phyloP scores from a whole-genome alignment of 1,284 basidiomycete species.

The Ceratobasidium theobromae region DNA sequence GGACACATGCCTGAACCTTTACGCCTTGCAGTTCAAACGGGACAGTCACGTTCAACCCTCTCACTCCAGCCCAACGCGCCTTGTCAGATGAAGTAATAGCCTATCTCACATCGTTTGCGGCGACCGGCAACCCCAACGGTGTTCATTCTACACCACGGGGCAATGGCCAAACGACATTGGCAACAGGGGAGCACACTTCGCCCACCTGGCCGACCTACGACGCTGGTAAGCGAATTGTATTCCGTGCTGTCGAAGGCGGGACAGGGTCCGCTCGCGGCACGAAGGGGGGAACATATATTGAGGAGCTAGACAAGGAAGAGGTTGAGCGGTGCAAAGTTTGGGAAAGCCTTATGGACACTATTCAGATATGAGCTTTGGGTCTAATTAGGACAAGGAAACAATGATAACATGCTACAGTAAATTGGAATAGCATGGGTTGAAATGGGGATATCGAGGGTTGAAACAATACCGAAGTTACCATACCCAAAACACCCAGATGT shows the following conservation, averaged over 20 bases:
- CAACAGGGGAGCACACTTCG: neutral
- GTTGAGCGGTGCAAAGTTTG: neutral
- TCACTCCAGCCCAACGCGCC: conserved; percentile 18
- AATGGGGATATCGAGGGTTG: no score
- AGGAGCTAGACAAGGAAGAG: neutral
- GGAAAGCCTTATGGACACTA: neutral
- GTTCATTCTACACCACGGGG: neutral
- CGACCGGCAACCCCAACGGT: conserved; percentile 14
- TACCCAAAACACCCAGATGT: no score
- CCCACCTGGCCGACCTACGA: neutral
- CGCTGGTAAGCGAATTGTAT: neutral
- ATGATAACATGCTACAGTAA: no score
- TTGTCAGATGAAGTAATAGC: conserved; percentile 16
- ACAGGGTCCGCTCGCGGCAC: neutral
- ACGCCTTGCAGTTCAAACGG: conserved; percentile 23
- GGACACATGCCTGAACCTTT: neutral
- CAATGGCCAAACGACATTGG: no score
- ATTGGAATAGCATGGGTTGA: no score
- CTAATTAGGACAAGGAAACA: no score
- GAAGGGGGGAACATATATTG: neutral
- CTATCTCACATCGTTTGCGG: conserved; percentile 5
- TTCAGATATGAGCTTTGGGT: neutral
- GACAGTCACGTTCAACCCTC: conserved; percentile 8
- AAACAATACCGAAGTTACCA: no score
- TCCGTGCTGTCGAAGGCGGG: neutral